phyloP scores from a whole-genome alignment of 2,329 filamentous ascomycete species.

The Ophiostoma angusticollis region DNA sequence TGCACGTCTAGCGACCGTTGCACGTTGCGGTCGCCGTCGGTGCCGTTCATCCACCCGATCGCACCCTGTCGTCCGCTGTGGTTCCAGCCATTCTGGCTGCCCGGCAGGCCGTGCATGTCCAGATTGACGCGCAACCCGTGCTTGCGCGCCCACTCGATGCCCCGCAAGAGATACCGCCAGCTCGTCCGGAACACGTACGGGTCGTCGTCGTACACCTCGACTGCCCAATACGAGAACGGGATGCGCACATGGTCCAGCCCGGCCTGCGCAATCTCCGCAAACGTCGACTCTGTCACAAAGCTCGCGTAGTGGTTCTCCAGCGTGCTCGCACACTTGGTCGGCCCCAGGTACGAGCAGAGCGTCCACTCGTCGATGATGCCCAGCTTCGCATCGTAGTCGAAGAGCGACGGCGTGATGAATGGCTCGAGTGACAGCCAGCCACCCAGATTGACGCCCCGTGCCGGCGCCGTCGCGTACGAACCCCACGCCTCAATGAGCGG shows the following conservation, averaged over 20 bases:
- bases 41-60: slow-evolving; percentile 87
- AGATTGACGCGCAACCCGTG: slow-evolving; percentile 87
- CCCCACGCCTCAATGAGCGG: slow-evolving; percentile 64
- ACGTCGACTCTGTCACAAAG: slow-evolving; percentile 76
- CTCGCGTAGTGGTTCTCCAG: slow-evolving; percentile 87
- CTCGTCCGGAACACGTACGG: slow-evolving; percentile 77
- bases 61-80: slow-evolving; percentile 73
- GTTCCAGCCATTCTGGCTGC: slow-evolving; percentile 96
- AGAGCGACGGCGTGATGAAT: slow-evolving; percentile 89
- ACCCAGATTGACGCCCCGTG: slow-evolving; percentile 82
- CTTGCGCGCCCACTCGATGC: slow-evolving; percentile 86
- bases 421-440: slow-evolving; percentile 92
- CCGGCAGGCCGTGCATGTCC: slow-evolving; percentile 82
- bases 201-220: slow-evolving; percentile 71
- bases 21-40: slow-evolving; percentile 63
- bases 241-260: slow-evolving; percentile 97
- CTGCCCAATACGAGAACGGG: slow-evolving; percentile 89
- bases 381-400: slow-evolving; percentile 47
- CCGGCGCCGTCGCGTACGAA: slow-evolving; percentile 63
- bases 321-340: slow-evolving; percentile 45
- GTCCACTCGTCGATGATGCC: slow-evolving; percentile 82
- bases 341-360: slow-evolving; percentile 56
- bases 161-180: slow-evolving; percentile 87
- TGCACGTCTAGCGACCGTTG: slow-evolving; percentile 80
- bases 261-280: slow-evolving; percentile 70